These are phyloP conservation scores for Platanthera zijinensis DNA, from an alignment of 106 monocot genomes.

Conservation along the genomic window DNA sequence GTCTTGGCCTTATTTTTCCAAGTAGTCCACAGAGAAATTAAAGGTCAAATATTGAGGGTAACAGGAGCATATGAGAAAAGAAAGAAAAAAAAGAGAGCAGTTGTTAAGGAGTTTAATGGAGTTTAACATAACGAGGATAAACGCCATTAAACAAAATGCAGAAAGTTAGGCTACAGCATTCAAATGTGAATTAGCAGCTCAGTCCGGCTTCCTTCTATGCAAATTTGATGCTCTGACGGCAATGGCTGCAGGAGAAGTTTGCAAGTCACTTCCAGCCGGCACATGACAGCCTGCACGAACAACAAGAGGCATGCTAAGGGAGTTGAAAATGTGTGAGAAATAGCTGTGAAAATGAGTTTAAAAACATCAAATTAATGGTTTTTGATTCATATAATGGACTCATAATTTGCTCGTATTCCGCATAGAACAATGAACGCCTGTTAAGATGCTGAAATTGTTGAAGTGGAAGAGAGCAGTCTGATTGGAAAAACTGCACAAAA, in stretches of 20 bases:
- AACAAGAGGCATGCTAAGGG: background rate
- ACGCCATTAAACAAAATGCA: background rate
- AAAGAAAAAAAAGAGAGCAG: too few species aligned
- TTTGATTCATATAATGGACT: too few species aligned
- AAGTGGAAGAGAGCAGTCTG: too few species aligned
- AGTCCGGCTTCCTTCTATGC: background rate
- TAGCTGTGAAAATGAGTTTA: background rate
- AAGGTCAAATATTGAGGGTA: too few species aligned
- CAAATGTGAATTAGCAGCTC: background rate
- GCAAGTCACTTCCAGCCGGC: background rate
- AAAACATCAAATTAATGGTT: too few species aligned
- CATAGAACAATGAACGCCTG: too few species aligned
- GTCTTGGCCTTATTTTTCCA: background rate
- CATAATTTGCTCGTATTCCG: too few species aligned
- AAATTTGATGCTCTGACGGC: background rate
- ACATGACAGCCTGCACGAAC: conserved; percentile 3
- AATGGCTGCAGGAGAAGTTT: background rate
- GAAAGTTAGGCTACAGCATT: background rate
- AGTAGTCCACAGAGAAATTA: too few species aligned
- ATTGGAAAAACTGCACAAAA: too few species aligned
- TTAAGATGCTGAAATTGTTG: too few species aligned
- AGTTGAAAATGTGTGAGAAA: background rate
- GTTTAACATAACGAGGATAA: background rate
- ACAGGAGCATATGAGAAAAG: too few species aligned
- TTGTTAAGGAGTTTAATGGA: background rate